phyloP scores from a whole-genome alignment of 257 asterid genomes.

The Solanum lycopersicoides region DNA sequence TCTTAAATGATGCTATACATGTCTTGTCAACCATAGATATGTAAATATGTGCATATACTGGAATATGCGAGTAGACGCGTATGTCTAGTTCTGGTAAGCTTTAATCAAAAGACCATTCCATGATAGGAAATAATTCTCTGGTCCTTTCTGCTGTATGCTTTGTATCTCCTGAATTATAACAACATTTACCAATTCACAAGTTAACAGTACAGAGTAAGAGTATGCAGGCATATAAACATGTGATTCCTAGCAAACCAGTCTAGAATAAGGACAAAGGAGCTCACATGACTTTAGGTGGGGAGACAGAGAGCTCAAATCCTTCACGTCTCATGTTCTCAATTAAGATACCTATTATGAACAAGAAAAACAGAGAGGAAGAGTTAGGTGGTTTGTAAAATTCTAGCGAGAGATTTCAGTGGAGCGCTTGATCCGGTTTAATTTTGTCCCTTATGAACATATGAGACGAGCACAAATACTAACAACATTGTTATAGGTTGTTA shows the following conservation, averaged over 20 bases:
- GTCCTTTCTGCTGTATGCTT: background rate
- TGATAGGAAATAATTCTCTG: background rate
- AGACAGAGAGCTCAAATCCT: conserved; percentile 92
- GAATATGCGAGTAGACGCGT: background rate
- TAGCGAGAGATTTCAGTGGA: background rate
- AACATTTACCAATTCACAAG: background rate
- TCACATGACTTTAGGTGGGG: conserved; percentile 99
- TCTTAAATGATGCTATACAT: background rate
- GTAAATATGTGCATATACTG: background rate
- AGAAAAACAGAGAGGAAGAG: background rate
- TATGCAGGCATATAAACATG: background rate
- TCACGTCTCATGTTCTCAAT: conserved; percentile 99
- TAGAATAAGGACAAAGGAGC: conserved; percentile 17
- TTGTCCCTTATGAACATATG: background rate
- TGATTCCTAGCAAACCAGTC: background rate
- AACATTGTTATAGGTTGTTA: background rate
- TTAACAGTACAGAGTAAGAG: background rate
- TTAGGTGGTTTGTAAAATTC: background rate
- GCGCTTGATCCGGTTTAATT: background rate
- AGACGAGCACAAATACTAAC: background rate
- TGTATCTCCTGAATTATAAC: background rate
- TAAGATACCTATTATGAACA: conserved; percentile 56
- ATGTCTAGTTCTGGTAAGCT: background rate
- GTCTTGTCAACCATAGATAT: background rate
- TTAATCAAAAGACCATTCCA: background rate